phyloP scores from a whole-genome alignment of 305 asterid species.

The Fraxinus albicans region DNA sequence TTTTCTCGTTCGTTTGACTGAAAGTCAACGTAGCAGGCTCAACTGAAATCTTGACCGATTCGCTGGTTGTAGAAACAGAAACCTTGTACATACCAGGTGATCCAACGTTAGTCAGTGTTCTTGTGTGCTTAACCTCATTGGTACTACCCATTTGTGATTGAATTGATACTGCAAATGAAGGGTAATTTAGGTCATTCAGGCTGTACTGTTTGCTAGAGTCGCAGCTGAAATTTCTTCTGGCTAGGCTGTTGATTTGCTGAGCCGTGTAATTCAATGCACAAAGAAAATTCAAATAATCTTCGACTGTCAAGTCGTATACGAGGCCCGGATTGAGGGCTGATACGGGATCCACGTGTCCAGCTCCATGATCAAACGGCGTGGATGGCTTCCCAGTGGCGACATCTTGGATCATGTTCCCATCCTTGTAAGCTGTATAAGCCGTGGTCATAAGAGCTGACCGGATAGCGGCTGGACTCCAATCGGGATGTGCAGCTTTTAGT shows the following conservation, averaged over 20 bases:
- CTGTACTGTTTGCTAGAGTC: conserved; percentile 48
- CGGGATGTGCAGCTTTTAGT: conserved; percentile 66
- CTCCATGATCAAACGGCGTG: conserved; percentile 72
- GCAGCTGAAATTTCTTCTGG: conserved; percentile 70
- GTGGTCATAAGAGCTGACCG: conserved; percentile 95
- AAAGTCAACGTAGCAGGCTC: conserved; percentile 26
- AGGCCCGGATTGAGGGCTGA: conserved; percentile 43
- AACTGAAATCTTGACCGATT: conserved; percentile 9
- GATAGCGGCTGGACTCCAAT: conserved; percentile 95
- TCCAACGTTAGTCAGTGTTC: conserved; percentile 40
- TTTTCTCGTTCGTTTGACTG: conserved; percentile 17
- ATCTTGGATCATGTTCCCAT: conserved; percentile 53
- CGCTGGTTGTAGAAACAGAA: conserved; percentile 7
- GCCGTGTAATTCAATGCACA: conserved; percentile 74
- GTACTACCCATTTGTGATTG: conserved; percentile 24
- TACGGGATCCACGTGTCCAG: conserved; percentile 91
- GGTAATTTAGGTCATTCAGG: conserved; percentile 79
- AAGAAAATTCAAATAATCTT: conserved; percentile 59
- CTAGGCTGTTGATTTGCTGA: conserved; percentile 53
- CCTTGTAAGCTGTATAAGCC: conserved; percentile 65
- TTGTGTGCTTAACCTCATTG: conserved; percentile 55
- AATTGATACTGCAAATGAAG: conserved; percentile 65
- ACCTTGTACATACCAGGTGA: conserved; percentile 2
- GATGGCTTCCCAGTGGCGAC: conserved; percentile 74
- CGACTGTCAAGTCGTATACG: not conserved